Evolutionary conservation across 202 grass and related monocot species (phyloP), one percentile per base, ranked within the genome.

Genomic region (Carex arenaria): DNA sequence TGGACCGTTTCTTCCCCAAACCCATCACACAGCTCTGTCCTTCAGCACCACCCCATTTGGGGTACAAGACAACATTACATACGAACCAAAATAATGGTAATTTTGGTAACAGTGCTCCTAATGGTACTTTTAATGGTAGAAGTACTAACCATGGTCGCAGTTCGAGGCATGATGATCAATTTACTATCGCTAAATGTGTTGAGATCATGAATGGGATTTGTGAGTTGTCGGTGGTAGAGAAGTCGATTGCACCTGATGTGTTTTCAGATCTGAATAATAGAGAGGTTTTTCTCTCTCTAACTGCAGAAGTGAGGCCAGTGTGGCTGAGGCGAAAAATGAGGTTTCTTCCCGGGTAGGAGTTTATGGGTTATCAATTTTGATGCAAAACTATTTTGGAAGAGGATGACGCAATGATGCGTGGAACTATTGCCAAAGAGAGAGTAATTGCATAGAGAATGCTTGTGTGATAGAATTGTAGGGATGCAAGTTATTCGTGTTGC

Each of bases 251-350:
- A 23, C 93, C 93, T 1, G 93, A 96, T 14, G 85, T 93, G 59
- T 93, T 96, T 86, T 57, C 90, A 15, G 85, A 83, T 53, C 42
- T 65, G 0, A 84, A 85, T 54, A 96, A 96, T 85, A 85, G 93
- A 57, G 93, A 96, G 66, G 92, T 96, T 67, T 96, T 96, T 17
- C 42, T 93, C 28, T 96, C 93, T 1, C 87, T 96, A 3, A 67
- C 72, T 1, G 63, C 61, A 5, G 93, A 96, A 1, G 90, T 96
- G 23, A 91, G 93, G 14, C 70, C 89, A 23, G 22, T 96, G 64
- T 96, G 93, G 93, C 67, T 96, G 52, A 93, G 88, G 74, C 86
- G 93, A 83, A 93, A 96, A 82, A 93, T 96, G 72, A 87, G 90
- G 79, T 67, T 91, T 52, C 87, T 93, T 79, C 80, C 76, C 20